These are phyloP conservation scores for Aspergillus brunneoviolaceus DNA, from an alignment of 2,329 filamentous ascomycete species.

Conservation along the genomic window DNA sequence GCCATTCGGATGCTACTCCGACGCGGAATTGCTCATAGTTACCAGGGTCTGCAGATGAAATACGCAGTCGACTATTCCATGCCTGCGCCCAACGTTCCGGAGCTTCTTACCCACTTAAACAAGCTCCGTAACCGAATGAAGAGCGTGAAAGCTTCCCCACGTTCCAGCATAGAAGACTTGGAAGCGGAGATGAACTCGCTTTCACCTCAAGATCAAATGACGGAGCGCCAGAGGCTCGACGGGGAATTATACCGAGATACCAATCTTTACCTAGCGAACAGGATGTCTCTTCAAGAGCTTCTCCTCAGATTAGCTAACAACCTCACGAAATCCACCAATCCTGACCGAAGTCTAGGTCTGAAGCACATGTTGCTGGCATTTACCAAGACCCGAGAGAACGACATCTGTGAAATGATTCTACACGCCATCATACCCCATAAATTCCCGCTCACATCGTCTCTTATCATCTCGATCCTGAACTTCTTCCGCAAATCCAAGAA, in stretches of 20 bases:
- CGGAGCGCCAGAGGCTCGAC: slow-evolving; percentile 26
- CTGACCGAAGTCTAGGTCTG: slow-evolving; percentile 36
- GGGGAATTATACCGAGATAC: slow-evolving; percentile 31
- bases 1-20: slow-evolving; percentile 41
- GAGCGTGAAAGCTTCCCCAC: slow-evolving; percentile 26
- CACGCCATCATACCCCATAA: slow-evolving; percentile 39
- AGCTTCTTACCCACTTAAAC: slow-evolving; percentile 37
- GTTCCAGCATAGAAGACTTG: slow-evolving; percentile 34
- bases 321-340: slow-evolving; percentile 36
- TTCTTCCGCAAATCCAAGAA: slow-evolving; percentile 43
- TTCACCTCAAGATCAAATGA: slow-evolving; percentile 17
- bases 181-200: slow-evolving; percentile 26
- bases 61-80: slow-evolving; percentile 30
- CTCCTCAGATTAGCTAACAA: slow-evolving; percentile 38
- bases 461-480: slow-evolving; percentile 38
- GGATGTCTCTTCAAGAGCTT: slow-evolving; percentile 37
- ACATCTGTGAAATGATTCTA: slow-evolving; percentile 40
- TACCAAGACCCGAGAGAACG: slow-evolving; percentile 39
- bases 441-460: slow-evolving; percentile 36
- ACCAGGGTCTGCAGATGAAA: slow-evolving; percentile 34
- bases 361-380: slow-evolving; percentile 40
- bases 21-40: slow-evolving; percentile 40
- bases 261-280: slow-evolving; percentile 26
- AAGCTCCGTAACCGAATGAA: slow-evolving; percentile 32
- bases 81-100: slow-evolving; percentile 30